Evolutionary conservation across 1,139 yeast species (phyloP).

Genomic region (Lodderomyces pseudojiufengensis): DNA sequence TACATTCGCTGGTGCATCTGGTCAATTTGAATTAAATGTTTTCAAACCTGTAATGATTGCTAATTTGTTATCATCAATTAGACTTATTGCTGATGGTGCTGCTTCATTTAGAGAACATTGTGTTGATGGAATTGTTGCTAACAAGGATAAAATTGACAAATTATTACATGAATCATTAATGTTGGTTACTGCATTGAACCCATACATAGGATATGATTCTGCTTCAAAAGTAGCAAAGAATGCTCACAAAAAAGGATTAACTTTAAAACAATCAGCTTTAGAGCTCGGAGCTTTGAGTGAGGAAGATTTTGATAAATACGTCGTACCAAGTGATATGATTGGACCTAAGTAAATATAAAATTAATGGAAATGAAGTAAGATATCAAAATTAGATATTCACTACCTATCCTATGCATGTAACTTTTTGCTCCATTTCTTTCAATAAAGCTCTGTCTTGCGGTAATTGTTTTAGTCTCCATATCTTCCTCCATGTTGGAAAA

Average conservation of each 20-base stretch:
- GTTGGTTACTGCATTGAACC: slow-evolving; percentile 98
- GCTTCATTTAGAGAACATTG: slow-evolving; percentile 90
- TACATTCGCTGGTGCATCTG: slow-evolving; percentile 97
- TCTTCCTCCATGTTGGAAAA: too few species aligned
- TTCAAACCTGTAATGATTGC: slow-evolving; percentile 95
- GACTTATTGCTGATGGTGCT: slow-evolving; percentile 85
- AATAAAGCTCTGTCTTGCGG: too few species aligned
- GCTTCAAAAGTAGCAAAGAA: slow-evolving; percentile 98
- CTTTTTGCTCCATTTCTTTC: too few species aligned
- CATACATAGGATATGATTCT: slow-evolving; percentile 95
- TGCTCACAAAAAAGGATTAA: slow-evolving; percentile 96
- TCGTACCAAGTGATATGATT: slow-evolving; percentile 95
- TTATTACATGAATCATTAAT: slow-evolving; percentile 89
- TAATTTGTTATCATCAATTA: slow-evolving; percentile 81
- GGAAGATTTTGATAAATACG: slow-evolving; percentile 94
- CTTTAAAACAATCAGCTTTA: slow-evolving; percentile 89
- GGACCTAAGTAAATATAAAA: slow-evolving; percentile 58
- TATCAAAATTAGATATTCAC: too few species aligned
- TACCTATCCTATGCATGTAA: too few species aligned
- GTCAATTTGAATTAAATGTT: slow-evolving; percentile 96
- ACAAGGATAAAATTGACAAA: slow-evolving; percentile 80
- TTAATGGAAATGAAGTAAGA: too few species aligned
- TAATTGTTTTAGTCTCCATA: too few species aligned
- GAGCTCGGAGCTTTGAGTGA: slow-evolving; percentile 80
- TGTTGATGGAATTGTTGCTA: slow-evolving; percentile 91